Evolutionary conservation across 1,139 yeast species (phyloP).

Genomic region (Diutina mesorugosa): DNA sequence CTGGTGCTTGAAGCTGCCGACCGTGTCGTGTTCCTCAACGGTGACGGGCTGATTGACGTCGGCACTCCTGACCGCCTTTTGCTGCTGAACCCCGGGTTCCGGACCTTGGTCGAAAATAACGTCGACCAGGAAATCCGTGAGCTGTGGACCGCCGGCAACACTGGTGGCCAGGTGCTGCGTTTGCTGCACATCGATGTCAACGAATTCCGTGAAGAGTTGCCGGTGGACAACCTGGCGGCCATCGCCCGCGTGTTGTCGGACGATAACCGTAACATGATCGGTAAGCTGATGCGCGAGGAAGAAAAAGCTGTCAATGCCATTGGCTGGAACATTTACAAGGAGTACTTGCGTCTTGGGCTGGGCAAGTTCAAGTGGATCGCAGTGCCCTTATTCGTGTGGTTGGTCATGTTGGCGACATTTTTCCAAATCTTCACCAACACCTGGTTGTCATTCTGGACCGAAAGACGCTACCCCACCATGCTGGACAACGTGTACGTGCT

Average conservation of each 20-base stretch:
- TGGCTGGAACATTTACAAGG: slow-evolving; percentile 10
- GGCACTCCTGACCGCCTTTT: background rate
- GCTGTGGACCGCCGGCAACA: slow-evolving; percentile 5
- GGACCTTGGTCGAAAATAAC: background rate
- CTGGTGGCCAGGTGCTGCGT: background rate
- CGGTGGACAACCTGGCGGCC: background rate
- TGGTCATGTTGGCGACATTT: background rate
- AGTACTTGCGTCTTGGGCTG: slow-evolving; percentile 6
- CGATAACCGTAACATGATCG: slow-evolving; percentile 2
- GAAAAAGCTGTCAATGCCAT: slow-evolving; percentile 11
- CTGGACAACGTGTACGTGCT: slow-evolving; percentile 7
- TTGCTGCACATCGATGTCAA: slow-evolving; percentile 3
- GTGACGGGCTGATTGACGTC: background rate
- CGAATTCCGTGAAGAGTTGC: background rate
- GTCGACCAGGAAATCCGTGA: background rate
- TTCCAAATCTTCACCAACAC: background rate
- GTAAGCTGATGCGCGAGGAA: slow-evolving; percentile 5
- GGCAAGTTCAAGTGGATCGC: background rate
- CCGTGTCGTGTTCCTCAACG: background rate
- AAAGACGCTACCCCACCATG: background rate
- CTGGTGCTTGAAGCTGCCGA: slow-evolving; percentile 5
- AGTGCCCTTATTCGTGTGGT: background rate
- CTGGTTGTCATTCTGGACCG: slow-evolving; percentile 2
- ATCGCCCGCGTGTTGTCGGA: background rate
- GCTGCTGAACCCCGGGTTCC: background rate